These are phyloP conservation scores for Cystobasidiaceae sp. DNA, from an alignment of 1,284 basidiomycete genomes.

Conservation along the genomic window DNA sequence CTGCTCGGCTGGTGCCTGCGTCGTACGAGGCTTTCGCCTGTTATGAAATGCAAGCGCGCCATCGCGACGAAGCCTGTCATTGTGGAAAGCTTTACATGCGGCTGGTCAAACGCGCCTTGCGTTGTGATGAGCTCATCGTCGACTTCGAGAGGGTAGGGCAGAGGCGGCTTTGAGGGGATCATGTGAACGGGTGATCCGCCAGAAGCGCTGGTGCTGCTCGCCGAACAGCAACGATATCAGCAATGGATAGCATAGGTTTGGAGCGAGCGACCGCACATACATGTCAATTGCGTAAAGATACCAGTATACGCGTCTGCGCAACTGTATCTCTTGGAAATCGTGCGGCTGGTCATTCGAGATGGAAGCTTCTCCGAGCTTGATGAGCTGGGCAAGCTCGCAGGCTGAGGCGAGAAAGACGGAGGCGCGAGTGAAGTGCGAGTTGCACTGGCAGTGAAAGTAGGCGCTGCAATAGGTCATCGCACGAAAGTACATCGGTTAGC, in stretches of 20 bases:
- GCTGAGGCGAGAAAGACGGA: conserved; percentile 39
- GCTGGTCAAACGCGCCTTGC: conserved; percentile 44
- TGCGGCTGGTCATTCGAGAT: not conserved
- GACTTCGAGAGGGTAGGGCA: conserved; percentile 44
- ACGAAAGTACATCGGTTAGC: too few relatives aligned
- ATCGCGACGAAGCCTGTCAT: conserved; percentile 17
- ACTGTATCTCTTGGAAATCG: conserved; percentile 23
- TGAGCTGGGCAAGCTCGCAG: conserved; percentile 38
- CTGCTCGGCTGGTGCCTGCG: too few relatives aligned
- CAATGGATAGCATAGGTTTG: conserved; percentile 2
- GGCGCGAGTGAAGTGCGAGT: conserved; percentile 37
- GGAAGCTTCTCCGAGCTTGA: conserved; percentile 34
- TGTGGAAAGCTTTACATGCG: conserved; percentile 28
- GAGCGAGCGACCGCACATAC: conserved; percentile 6
- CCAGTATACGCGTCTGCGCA: conserved; percentile 27
- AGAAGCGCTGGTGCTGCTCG: conserved; percentile 39
- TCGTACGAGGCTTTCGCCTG: not conserved
- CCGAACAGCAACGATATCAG: conserved; percentile 11
- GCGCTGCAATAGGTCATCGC: too few relatives aligned
- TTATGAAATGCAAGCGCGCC: not conserved
- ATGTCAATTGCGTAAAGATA: conserved; percentile 32
- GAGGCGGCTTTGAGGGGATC: conserved; percentile 35
- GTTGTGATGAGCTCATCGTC: conserved; percentile 48
- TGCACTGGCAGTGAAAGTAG: conserved; percentile 41
- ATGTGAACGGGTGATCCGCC: conserved; percentile 39